Conservation (phyloP, 2,329 filamentous ascomycete genomes). For the Cryphonectria carpinicola region DNA sequence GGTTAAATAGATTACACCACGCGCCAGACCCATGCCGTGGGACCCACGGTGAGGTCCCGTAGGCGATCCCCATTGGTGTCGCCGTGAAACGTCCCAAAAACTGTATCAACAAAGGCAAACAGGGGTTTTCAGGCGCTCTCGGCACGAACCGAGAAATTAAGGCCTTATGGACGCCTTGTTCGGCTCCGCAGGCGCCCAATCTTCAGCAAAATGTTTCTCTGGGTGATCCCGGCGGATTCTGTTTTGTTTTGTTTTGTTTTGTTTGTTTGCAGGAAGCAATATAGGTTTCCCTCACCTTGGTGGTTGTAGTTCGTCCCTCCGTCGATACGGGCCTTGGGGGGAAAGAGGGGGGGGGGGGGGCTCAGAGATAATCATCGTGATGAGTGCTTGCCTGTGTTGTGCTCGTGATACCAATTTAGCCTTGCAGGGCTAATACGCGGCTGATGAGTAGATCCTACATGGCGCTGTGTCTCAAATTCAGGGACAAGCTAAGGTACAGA, state of each 20-base stretch:
- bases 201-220: not conserved
- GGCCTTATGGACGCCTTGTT: slow-evolving; percentile 15
- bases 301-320: not conserved
- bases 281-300: not conserved
- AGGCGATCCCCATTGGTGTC: not conserved
- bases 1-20: slow-evolving; percentile 7
- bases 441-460: not conserved
- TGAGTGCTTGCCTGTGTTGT: not conserved
- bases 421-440: not conserved
- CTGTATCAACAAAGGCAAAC: slow-evolving; percentile 2
- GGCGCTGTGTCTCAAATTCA: not conserved
- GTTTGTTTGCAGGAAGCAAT: not conserved
- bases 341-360: no score
- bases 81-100: not conserved
- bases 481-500: not conserved
- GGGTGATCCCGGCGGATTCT: not conserved
- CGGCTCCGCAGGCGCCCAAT: slow-evolving; percentile 22
- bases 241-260: not conserved
- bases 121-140: slow-evolving; percentile 16
- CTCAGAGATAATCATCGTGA: not conserved
- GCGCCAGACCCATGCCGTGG: not conserved
- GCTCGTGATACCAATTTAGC: not conserved
- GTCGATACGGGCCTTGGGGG: no score
- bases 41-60: not conserved
- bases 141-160: slow-evolving; percentile 29